A percentile compares a stretch with the other conserved stretches of the same genome.
Conservation (phyloP, 257 asterid genomes). For the Rubia yunnanensis region DNA sequence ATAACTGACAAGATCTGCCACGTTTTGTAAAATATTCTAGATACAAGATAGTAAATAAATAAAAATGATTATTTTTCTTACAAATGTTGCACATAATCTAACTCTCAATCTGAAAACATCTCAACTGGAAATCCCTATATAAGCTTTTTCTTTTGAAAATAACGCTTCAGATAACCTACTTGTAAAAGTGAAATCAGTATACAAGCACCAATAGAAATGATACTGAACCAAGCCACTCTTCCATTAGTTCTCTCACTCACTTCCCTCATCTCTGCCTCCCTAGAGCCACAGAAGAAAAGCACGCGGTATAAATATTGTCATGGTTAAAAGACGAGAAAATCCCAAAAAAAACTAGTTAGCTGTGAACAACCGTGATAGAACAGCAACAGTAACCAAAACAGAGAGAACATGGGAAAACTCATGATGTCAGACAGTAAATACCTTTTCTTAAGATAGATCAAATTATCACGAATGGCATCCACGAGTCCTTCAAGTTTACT, state of each 20-base stretch:
- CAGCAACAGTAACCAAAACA: not conserved
- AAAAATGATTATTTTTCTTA: not conserved
- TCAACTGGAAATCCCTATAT: conserved; percentile 28
- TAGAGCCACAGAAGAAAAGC: not conserved
- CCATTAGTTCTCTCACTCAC: conserved; percentile 57
- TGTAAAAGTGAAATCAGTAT: conserved; percentile 34
- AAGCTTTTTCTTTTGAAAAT: conserved; percentile 60
- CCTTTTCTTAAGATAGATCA: conserved; percentile 44
- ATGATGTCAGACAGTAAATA: conserved; percentile 10
- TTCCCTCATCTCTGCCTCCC: conserved; percentile 59
- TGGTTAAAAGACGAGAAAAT: not conserved
- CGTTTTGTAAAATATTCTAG: too few species aligned
- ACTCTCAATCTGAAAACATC: not conserved
- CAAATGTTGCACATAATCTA: not conserved
- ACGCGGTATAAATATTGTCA: not conserved
- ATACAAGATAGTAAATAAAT: not conserved
- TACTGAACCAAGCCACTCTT: conserved; percentile 56
- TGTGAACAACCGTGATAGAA: not conserved
- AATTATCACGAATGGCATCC: conserved; percentile 43
- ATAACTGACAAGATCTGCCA: not conserved
- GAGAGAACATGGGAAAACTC: not conserved
- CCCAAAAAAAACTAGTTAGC: not conserved
- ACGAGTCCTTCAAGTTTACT: conserved; percentile 62
- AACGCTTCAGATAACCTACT: conserved; percentile 43
- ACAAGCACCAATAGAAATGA: conserved; percentile 46